Evolutionary conservation across 305 asterid genomes (phyloP).

Genomic region (Andrographis paniculata): DNA sequence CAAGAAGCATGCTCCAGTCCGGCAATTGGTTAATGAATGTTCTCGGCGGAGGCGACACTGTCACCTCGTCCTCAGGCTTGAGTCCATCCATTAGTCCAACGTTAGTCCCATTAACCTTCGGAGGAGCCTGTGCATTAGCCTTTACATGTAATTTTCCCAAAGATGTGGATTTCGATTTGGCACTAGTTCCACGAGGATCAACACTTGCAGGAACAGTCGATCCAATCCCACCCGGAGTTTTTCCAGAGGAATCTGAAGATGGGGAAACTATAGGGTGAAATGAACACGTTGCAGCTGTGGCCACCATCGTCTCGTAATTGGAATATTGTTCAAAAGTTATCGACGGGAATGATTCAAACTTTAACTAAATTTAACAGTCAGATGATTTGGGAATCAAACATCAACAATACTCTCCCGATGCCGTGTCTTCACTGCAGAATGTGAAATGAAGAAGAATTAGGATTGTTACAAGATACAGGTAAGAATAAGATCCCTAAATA

Average conservation of each 20-base stretch:
- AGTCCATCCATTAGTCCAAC: constrained; percentile 62
- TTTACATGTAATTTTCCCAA: constrained; percentile 58
- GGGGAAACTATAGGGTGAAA: constrained; percentile 52
- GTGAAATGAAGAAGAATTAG: constrained; percentile 4
- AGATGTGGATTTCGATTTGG: constrained; percentile 52
- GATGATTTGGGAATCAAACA: constrained; percentile 13
- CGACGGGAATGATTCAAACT: too few species aligned
- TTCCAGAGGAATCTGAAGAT: constrained; percentile 48
- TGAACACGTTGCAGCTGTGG: constrained; percentile 69
- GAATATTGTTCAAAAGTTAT: too few species aligned
- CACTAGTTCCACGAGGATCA: constrained; percentile 50
- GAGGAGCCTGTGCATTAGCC: constrained; percentile 82
- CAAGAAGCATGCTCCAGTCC: constrained; percentile 99
- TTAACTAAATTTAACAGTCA: constrained; percentile 12
- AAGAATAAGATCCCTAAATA: too few species aligned
- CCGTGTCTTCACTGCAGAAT: constrained; percentile 30
- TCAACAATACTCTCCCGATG: constrained; percentile 22
- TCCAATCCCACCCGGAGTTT: constrained; percentile 45
- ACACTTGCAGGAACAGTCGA: constrained; percentile 51
- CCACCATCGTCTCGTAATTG: too few species aligned
- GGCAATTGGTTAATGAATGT: constrained; percentile 90
- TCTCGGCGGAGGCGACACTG: constrained; percentile 66
- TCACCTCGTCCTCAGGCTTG: constrained; percentile 53
- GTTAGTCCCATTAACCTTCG: constrained; percentile 88
- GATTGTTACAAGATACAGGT: too few species aligned